These are phyloP conservation scores for Diversispora eburnea DNA, from an alignment of 192 early-diverging fungal genomes.

Conservation along the genomic window DNA sequence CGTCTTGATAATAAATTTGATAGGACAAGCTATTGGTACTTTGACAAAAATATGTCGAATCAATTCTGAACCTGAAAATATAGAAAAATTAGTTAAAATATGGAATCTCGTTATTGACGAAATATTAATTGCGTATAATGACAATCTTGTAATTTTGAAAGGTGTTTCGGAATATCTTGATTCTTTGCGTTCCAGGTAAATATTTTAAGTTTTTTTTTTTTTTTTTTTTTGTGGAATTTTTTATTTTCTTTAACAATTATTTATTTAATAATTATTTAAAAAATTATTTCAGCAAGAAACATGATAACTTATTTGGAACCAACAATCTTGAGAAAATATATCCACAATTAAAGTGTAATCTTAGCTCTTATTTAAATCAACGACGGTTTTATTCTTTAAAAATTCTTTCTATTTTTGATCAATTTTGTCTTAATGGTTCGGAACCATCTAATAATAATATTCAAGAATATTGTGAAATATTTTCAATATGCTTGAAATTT, in stretches of 20 bases:
- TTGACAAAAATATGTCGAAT: conserved; percentile 34
- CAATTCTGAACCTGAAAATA: conserved; percentile 20
- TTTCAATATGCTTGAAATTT: conserved; percentile 53
- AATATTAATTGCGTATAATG: conserved; percentile 39
- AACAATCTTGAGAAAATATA: conserved; percentile 49
- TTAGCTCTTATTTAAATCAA: conserved; percentile 55
- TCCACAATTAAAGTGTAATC: conserved; percentile 50
- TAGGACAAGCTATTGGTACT: conserved; percentile 50
- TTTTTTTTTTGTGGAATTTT: background rate
- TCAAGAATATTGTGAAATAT: conserved; percentile 45
- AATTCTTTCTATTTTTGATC: conserved; percentile 69
- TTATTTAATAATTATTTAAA: background rate
- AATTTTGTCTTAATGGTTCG: conserved; percentile 46
- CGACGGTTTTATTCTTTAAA: conserved; percentile 62
- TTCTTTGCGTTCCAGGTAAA: conserved; percentile 26
- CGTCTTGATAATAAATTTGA: conserved; percentile 43
- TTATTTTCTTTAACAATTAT: background rate
- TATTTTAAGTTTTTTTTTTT: background rate
- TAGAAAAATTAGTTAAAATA: conserved; percentile 28
- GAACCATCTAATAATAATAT: conserved; percentile 28
- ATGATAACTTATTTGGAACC: conserved; percentile 34
- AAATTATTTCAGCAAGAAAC: background rate
- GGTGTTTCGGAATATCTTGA: conserved; percentile 46
- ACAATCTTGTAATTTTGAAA: conserved; percentile 46
- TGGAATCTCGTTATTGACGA: conserved; percentile 43